Base-by-base conservation (phyloP, 1,284 basidiomycete species). In the Ganoderma resinaceum region DNA sequence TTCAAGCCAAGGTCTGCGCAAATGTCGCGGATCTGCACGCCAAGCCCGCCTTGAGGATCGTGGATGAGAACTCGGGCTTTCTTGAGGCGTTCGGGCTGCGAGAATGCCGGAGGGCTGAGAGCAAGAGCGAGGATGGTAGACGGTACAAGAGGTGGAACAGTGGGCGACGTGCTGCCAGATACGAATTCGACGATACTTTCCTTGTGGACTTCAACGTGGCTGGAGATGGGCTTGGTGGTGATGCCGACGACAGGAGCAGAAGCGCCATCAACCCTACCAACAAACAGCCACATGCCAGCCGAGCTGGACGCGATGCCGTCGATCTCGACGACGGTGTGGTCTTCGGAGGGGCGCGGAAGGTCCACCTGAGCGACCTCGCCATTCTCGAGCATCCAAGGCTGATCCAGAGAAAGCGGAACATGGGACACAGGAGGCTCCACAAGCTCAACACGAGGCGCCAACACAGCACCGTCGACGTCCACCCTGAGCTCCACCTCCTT, bases 401-500 rank as follows among this genome's bases (percentile, higher is more conserved):
- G 40, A 26, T 31, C n/a, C 3, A 52, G 20, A 29, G 65, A 63
- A 37, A 70, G 61, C 4, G 53, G 49, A 2, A 40, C 40, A 11
- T 55, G n/a, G 12, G 14, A 23, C 9, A 35, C 12, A 46, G 69
- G 66, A 20, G 62, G 31, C 29, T 58, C 43, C 1, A 38, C 4
- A 26, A 31, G 23, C 42, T 52, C 46, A 31, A 67, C 60, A n/a
- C 66, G 66, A 3, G 62, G 66, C 18, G 37, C 62, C 3, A n/a
- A 31, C 8, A 73, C 38, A 14, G 35, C 16, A 9, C 72, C 72
- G 26, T 69, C 52, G 1, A 43, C 62, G 20, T 69, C 65, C 8
- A 73, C 63, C 9, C 46, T 40, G 2, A 73, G 14, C 37, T 73
- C 72, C 14, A 65, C 26, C n/a, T 72, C 71, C 37, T 26, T 62